Base-by-base conservation (phyloP, 2,329 filamentous ascomycete species). In the Ambrosiella xylebori region DNA sequence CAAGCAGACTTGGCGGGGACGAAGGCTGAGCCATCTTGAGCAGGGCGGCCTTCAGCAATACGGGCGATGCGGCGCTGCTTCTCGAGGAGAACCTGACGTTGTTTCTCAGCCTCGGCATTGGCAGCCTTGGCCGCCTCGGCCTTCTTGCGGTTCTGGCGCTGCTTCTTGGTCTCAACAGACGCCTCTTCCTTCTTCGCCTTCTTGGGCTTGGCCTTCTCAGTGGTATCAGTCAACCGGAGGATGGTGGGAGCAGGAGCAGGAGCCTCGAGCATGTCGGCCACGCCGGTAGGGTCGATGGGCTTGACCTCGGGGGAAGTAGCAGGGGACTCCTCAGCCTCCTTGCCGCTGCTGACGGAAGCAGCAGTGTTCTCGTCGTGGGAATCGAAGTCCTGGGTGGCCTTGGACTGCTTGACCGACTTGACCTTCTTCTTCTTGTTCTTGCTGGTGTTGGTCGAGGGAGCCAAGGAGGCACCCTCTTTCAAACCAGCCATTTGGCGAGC, bases 241-340 rank as follows among this genome's bases (percentile, higher is more conserved):
- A 94, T 81, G 0, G 83, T 82, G 27, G 88, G 85, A 57, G 81
- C 85, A 44, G 81, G 68, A 2, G 79, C 70, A 49, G 79, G 71
- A 54, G 85, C 75, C 71, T 95, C 89, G 13, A 97, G 82, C 91
- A 97, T 97, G 71, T 96, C 91, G 57, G 85, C 85, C 59, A 96
- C 81, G 67, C 86, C 86, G 57, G 78, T 81, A 61, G 79, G 76
- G 59, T 79, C 76, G 12, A 74, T 75, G n/a, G 79, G 73, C 40
- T 65, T 68, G 19, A 77, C 72, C 55, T 79, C 74, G 38, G 88
- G 85, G 9, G 87, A 90, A 50, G 75, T 74, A 59, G 77, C 75
- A 7, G 85, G 76, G 2, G 88, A 89, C 65, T 94, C 86, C 65
- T 93, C 88, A 12, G 83, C 86, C 66, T 91, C 87, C 37, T 76